Base-by-base conservation (phyloP, 164 flowering plant species). In the Vitis amurensis region DNA sequence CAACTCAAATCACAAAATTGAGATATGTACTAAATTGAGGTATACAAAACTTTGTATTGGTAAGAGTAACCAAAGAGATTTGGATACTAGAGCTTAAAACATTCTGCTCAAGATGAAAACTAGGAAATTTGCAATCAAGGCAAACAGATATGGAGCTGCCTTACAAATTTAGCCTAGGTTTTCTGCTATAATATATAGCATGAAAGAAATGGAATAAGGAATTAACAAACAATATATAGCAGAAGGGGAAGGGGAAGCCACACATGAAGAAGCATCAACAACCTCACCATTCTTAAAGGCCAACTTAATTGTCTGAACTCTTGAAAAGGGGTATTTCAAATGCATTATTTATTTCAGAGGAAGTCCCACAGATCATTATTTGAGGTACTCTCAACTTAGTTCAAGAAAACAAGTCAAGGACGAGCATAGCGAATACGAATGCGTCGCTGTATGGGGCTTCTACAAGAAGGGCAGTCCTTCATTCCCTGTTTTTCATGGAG, bases 401-500 rank as follows among this genome's bases (percentile, higher is more conserved):
- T 62, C 59, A 17, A 52, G 56, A 56, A 11, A 59, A 31, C 13
- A 19, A 61, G 64, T 72, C 77, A 88, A 70, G 89, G 71, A 70
- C 73, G 86, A 66, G 91, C 90, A 74, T 68, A 93, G 62, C 91
- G 91, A 44, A 84, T 95, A 73, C 80, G 78, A 67, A 96, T 83
- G 5, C 99, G 92, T 73, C 78, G 80, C 84, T 83, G 89, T 72
- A 96, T 93, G 44, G 87, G 83, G 75, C 88, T 81, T 83, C 99
- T 85, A 77, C 99, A 93, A 47, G 99, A 96, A 57, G 99, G 99
- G 73, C 98, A 93, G 8, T 93, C 99, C 85, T 87, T 87, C 98
- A 96, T 96, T 11, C 94, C 97, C 73, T 93, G 89, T 72, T 89
- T 92, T 79, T 89, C 91, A 78, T 96, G 99, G 59, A 93, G 93